Base-by-base conservation (phyloP, 2,329 filamentous ascomycete genomes). In the Exophiala aquamarina region DNA sequence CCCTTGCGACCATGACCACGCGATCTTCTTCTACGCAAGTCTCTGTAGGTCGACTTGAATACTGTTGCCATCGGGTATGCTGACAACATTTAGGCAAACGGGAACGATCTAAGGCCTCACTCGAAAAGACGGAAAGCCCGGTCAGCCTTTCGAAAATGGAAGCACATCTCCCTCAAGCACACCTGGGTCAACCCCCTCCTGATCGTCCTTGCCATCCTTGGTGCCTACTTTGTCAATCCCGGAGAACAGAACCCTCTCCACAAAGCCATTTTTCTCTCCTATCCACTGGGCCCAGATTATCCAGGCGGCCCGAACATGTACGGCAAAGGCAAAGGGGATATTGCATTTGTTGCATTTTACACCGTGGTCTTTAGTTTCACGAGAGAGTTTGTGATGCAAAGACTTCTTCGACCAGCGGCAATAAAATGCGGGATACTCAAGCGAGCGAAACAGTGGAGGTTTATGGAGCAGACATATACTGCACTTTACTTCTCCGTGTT, bases 391-490 rank as follows among this genome's bases (percentile, higher is more conserved):
- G 77, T 91, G 71, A 95, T 93, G 89, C 89, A 94, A 70, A 83
- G 87, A 61, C 60, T 93, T 41, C 78, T 94, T 45, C 80, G 83
- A 7, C 89, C 88, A 0, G 70, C 90, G 44, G 87, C 88, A 14
- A 75, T 81, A 44, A 72, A 71, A 52, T 79, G 73, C 42, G 84
- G 86, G 21, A 79, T 94, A 61, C 76, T 69, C 55, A 81, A 77
- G 50, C 77, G 82, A 41, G 80, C 75, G 56, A 94, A 93, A 72
- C 87, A 92, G 68, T 77, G 82, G 13, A 83, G 89, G 33, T 94
- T 93, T 74, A 91, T 94, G 86, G 89, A 95, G 69, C 89, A 95
- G 70, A 80, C 84, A 65, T 95, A 95, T 70, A 94, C 89, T 2
- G 89, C 88, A 41, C 71, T 93, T 45, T 95, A 95, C 76, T 94